Percentiles rank a stretch among this genome's conserved stretches.
Evolutionary conservation across 148 eudicot species (phyloP).

Genomic region (Arbutus unedo): DNA sequence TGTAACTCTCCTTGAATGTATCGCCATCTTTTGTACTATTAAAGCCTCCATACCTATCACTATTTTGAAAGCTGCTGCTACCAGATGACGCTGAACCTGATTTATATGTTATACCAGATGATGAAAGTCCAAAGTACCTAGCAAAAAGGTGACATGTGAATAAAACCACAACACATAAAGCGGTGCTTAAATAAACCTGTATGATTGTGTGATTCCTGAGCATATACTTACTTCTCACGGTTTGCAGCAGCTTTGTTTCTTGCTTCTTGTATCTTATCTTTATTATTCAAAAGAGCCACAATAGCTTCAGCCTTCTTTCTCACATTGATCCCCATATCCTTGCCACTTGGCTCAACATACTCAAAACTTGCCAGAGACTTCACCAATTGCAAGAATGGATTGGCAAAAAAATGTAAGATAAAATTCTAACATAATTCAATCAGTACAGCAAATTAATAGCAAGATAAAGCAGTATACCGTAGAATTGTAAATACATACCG

Average conservation of each 20-base stretch:
- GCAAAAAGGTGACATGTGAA: slow-evolving; percentile 16
- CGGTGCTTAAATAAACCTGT: not conserved
- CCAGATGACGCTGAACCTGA: slow-evolving; percentile 61
- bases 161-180: not conserved
- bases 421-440: not conserved
- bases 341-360: slow-evolving; percentile 84
- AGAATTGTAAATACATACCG: slow-evolving; percentile 42
- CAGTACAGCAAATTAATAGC: not conserved
- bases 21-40: slow-evolving; percentile 57
- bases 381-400: slow-evolving; percentile 22
- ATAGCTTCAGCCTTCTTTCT: slow-evolving; percentile 93
- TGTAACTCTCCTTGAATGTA: slow-evolving; percentile 38
- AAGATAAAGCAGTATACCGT: not conserved
- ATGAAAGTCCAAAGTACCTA: slow-evolving; percentile 94
- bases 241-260: slow-evolving; percentile 88
- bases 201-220: not conserved
- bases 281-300: slow-evolving; percentile 74
- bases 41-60: slow-evolving; percentile 73
- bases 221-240: slow-evolving; percentile 81
- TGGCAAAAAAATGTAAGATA: not conserved
- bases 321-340: slow-evolving; percentile 93
- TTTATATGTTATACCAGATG: slow-evolving; percentile 75
- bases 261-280: slow-evolving; percentile 84
- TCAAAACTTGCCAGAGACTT: slow-evolving; percentile 86
- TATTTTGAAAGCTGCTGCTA: slow-evolving; percentile 52